Conservation (phyloP, 148 eudicot genomes). For the Chenopodium berlandieri region DNA sequence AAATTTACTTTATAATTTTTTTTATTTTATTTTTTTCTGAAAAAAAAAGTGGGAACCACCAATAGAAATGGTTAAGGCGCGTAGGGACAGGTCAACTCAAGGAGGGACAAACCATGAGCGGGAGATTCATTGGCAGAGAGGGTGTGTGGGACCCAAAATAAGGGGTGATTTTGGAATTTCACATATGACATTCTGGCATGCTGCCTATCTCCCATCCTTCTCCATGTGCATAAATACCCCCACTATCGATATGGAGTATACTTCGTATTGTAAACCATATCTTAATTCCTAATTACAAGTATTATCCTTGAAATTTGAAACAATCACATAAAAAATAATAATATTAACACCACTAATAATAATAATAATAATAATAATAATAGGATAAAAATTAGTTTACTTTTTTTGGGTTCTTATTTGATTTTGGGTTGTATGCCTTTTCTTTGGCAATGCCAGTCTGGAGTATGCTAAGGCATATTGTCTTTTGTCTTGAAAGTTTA, state of each 20-base stretch:
- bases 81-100: constrained; percentile 26
- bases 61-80: constrained; percentile 16
- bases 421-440: constrained; percentile 19
- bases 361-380: no score
- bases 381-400: no score
- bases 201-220: constrained; percentile 18
- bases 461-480: constrained; percentile 22
- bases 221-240: background rate
- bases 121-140: constrained; percentile 27
- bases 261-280: no score
- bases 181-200: constrained; percentile 13
- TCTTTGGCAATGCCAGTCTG: constrained; percentile 19
- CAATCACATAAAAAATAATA: no score
- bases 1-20: background rate
- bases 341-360: no score
- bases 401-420: background rate
- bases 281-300: no score
- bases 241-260: no score
- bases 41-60: background rate
- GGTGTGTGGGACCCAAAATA: constrained; percentile 9
- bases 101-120: constrained; percentile 30
- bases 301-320: no score
- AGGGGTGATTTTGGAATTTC: background rate
- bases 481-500: constrained; percentile 6
- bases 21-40: no score